Evolutionary conservation across 2,329 filamentous ascomycete genomes (phyloP), one percentile per base, ranked within the genome.

Genomic region (Colletotrichum sublineola): DNA sequence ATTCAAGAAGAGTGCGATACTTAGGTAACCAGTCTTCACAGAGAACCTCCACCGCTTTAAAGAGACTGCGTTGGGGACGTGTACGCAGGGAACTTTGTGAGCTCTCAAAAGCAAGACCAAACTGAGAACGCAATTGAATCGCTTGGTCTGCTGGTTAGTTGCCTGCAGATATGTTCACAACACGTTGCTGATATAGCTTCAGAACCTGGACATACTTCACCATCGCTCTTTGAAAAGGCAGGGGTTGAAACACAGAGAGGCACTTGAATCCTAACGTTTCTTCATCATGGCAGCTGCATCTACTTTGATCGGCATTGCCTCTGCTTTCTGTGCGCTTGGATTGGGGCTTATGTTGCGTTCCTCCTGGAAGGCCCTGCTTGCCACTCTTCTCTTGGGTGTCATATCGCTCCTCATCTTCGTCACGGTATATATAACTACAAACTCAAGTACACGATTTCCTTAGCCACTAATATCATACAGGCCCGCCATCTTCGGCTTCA

Each of bases 381-480:
- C 40, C 42, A 65, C 66, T 6, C 1, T 73, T 12, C 12, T 63
- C 14, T 14, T 73, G 18, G 44, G 68, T 5, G 42, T 33, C 7
- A 24, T 61, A 3, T 36, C 58, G 11, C 62, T 79, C 2, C 18
- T 74, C 65, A 76, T 81, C 60, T 81, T 80, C 61, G 53, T 79
- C 38, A 79, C 79, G 40, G 82, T 82, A 75, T 68, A 1, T 42
- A 9, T 20, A 5, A 12, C 20, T 8, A 9, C 9, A 48, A 3
- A 5, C 4, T 48, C 33, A n/a, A 77, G 5, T 38, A n/a, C 20
- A 15, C 2, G 9, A 7, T 24, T 14, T n/a, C 5, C 14, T 40
- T 18, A 24, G 6, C 7, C 55, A 48, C 44, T 63, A 29, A 68
- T 8, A 15, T 7, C 1, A 5, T n/a, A 0, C 24, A 75, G 72